Evolutionary conservation across 257 asterid genomes (phyloP), one percentile per base, ranked within the genome.

Genomic region (Capsicum baccatum): DNA sequence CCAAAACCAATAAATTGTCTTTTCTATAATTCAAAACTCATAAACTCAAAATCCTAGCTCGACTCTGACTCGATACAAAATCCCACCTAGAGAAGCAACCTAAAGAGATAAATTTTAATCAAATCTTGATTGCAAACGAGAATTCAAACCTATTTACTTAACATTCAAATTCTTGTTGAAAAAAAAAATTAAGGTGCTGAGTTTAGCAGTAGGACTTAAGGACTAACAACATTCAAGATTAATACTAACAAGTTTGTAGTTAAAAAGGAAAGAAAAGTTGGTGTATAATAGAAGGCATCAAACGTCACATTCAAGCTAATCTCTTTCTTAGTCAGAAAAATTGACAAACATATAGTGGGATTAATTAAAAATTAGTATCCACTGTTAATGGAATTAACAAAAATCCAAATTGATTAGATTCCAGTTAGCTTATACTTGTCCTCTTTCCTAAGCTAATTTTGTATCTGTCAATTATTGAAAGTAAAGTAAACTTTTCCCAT

Each of bases 221-320:
- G 78, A 79, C 85, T 86, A 85, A 84, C 33, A 84, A 74, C 70
- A 83, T 84, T 70, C 76, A 56, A 84, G 76, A 47, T 2, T 35
- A 42, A 35, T 64, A 11, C 44, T 66, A 47, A 81, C 73, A 81
- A 62, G 9, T 15, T 63, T 81, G 16, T n/a, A n/a, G 60, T 54
- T 44, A 33, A 19, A 62, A 47, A 81, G 3, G 59, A 62, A 62
- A 19, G 73, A 79, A 5, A n/a, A 52, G 47, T 13, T 78, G 1
- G 64, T 81, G 74, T 63, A 62, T 19, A 8, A 81, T 35, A 62
- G 84, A 81, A 60, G 58, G 58, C 47, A 62, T 81, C 12, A 81
- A 21, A 76, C 74, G 86, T 91, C 95, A 70, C 90, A 84, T 62
- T 89, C 91, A 88, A 52, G 79, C 58, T 82, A 82, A 47, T 44